Evolutionary conservation across 345 rosid genomes (phyloP).

Genomic region (Jatropha curcas): DNA sequence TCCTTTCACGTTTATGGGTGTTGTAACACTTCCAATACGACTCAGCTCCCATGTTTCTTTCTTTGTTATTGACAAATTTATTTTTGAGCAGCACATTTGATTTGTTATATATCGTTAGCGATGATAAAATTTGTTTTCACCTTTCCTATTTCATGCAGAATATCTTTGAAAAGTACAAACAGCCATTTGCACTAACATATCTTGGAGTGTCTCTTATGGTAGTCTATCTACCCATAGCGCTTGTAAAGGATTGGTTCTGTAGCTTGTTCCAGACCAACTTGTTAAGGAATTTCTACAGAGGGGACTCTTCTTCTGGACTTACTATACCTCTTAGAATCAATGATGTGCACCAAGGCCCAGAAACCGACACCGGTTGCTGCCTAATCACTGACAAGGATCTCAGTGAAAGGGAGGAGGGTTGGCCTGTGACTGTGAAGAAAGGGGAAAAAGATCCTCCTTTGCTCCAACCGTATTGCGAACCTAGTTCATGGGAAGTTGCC

Average conservation of each 20-base stretch:
- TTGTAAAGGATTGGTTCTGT: conserved; percentile 48
- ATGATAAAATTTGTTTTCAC: background rate
- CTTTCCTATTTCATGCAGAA: conserved; percentile 35
- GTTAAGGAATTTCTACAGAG: conserved; percentile 11
- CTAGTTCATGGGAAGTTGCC: conserved; percentile 41
- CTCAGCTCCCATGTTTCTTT: background rate
- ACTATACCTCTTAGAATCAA: conserved; percentile 43
- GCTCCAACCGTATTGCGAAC: conserved; percentile 18
- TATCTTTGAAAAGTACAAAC: conserved; percentile 53
- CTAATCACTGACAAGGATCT: conserved; percentile 35
- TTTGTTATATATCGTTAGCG: background rate
- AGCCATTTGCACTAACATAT: conserved; percentile 63
- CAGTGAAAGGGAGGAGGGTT: conserved; percentile 49
- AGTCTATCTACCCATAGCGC: conserved; percentile 49
- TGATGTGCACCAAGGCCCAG: conserved; percentile 24
- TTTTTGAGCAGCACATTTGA: background rate
- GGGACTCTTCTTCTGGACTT: conserved; percentile 31
- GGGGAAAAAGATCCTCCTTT: conserved; percentile 35
- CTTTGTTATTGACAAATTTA: background rate
- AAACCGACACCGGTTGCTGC: conserved; percentile 25
- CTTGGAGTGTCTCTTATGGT: conserved; percentile 69
- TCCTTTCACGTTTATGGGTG: background rate
- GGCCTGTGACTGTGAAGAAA: conserved; percentile 32
- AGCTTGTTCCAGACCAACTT: conserved; percentile 19
- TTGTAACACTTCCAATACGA: background rate